phyloP scores from a whole-genome alignment of 2,329 filamentous ascomycete genomes.

The Graphilbum fragrans region DNA sequence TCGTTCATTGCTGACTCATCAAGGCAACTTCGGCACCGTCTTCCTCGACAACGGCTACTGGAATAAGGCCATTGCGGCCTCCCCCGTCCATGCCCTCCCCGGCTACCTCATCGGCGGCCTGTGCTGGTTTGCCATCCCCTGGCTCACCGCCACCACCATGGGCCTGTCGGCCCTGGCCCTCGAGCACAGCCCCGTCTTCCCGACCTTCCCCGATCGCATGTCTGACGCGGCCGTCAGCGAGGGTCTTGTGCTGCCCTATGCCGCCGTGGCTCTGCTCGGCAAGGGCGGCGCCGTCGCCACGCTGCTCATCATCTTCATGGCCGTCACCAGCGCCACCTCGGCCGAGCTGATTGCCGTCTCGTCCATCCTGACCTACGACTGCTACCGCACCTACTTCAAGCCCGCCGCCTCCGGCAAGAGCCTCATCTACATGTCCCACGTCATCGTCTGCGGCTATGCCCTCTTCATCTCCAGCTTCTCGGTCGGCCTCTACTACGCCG shows the following conservation, averaged over 20 bases:
- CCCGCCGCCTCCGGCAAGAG: conserved; percentile 10
- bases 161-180: conserved; percentile 20
- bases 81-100: conserved; percentile 23
- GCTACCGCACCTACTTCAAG: conserved; percentile 25
- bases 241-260: conserved; percentile 19
- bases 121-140: conserved; percentile 24
- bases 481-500: conserved; percentile 22
- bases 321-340: conserved; percentile 28
- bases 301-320: conserved; percentile 32
- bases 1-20: neutral
- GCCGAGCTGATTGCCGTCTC: conserved; percentile 29
- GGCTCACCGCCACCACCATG: conserved; percentile 21
- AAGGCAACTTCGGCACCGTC: conserved; percentile 69
- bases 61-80: conserved; percentile 33
- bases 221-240: conserved; percentile 15
- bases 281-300: conserved; percentile 20
- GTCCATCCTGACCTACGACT: conserved; percentile 23
- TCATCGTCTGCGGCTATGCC: conserved; percentile 20
- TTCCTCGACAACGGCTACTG: conserved; percentile 51
- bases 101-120: conserved; percentile 19
- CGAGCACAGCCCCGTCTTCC: conserved; percentile 14
- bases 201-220: conserved; percentile 18
- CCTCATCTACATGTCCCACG: conserved; percentile 20
- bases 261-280: conserved; percentile 21
- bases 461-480: conserved; percentile 20